A percentile compares a stretch with the other conserved stretches of the same genome.
Evolutionary conservation across 75 land plant species (phyloP).

Genomic region (Pseudotsuga menziesii): DNA sequence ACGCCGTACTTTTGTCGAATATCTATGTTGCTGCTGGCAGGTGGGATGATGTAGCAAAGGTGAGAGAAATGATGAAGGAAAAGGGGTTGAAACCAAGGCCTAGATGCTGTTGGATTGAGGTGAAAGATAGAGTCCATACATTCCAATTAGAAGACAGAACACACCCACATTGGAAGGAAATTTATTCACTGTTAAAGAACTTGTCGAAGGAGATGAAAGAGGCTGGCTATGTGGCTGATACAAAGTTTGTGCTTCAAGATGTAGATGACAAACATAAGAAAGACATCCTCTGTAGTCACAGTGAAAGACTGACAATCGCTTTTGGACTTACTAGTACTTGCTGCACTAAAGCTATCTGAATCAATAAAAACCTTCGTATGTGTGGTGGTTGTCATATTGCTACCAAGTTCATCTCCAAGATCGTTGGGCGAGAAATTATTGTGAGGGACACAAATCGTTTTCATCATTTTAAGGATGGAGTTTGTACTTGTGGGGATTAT

Average conservation of each 20-base stretch:
- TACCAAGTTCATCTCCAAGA: conserved; percentile 60
- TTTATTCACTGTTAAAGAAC: conserved; percentile 38
- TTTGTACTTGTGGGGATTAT: conserved; percentile 72
- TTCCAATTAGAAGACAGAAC: conserved; percentile 52
- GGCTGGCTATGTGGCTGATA: conserved; percentile 54
- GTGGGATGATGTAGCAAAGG: conserved; percentile 55
- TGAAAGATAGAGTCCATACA: conserved; percentile 40
- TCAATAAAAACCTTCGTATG: conserved; percentile 70
- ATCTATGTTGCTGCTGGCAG: conserved; percentile 58
- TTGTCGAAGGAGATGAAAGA: conserved; percentile 46
- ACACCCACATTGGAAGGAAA: conserved; percentile 35
- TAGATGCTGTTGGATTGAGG: conserved; percentile 70
- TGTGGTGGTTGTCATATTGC: conserved; percentile 73
- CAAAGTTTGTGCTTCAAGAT: conserved; percentile 50
- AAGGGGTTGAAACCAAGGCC: conserved; percentile 54
- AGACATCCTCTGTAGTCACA: conserved; percentile 41
- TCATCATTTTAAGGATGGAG: conserved; percentile 75
- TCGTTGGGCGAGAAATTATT: conserved; percentile 50
- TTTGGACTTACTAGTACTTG: conserved; percentile 67
- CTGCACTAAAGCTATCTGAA: conserved; percentile 52
- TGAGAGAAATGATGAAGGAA: conserved; percentile 52
- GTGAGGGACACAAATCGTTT: conserved; percentile 72
- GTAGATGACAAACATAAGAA: conserved; percentile 54
- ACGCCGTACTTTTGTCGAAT: conserved; percentile 61
- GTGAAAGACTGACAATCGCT: conserved; percentile 81